Base-by-base conservation (phyloP, 768 basidiomycete genomes). In the Daedalea quercina region DNA sequence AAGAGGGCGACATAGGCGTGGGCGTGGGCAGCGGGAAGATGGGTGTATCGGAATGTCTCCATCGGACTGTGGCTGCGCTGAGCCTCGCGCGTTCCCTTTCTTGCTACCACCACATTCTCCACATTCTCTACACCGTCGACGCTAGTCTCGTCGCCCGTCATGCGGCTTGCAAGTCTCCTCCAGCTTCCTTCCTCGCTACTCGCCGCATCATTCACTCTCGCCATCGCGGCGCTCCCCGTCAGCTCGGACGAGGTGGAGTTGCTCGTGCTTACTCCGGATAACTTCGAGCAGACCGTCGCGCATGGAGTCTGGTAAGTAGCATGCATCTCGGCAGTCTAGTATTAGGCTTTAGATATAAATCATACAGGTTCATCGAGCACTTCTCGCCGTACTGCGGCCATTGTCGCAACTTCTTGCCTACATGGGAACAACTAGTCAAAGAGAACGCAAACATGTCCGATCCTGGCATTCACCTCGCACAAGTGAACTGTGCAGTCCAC, bases 351-450 rank as follows among this genome's bases (percentile, higher is more conserved):
- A 45, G 3, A 15, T 23, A 8, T 15, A 15, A 4, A 6, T 13
- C 23, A 26, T 17, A 25, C 56, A 76, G 83, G 83, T 82, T 94
- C 54, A 73, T 95, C 46, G 92, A 95, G 60, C 86, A 89, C 67
- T 96, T 81, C 65, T 93, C 90, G 1, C 94, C 94, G 0, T 85
- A 84, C 62, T 96, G 94, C 60, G 64, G 67, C 3, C 93, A 95
- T 63, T 96, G 93, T 67, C 74, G 76, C 28, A 65, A 70, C 0
- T 95, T 96, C 59, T 83, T 81, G 9, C 86, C 93, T 0, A 91
- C 85, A 24, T 96, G 94, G 92, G 73, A 82, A 41, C 69, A 82
- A 45, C 72, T 95, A 7, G 81, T 80, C 6, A 67, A 71, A 15
- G 73, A 81, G 28, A 74, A 73, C 25, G 70, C 75, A 68, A 72